Evolutionary conservation across 1,139 yeast genomes (phyloP).

Genomic region (Yarrowia galli): DNA sequence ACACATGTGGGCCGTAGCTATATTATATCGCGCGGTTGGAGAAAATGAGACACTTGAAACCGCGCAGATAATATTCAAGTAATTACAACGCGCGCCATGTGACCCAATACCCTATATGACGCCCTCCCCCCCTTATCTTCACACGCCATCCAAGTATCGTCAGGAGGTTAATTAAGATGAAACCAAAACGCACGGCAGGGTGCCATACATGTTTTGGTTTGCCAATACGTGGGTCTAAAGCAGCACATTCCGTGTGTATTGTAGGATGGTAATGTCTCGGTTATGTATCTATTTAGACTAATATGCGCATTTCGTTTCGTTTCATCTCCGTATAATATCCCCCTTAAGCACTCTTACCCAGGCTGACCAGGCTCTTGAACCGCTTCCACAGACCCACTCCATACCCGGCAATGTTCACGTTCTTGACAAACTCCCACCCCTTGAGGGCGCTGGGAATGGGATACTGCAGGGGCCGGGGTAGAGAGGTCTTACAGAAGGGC

Average conservation of each 20-base stretch:
- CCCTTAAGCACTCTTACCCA: slow-evolving; percentile 25
- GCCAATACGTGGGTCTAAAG: not conserved
- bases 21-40: not conserved
- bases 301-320: not conserved
- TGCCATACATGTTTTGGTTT: not conserved
- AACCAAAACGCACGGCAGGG: not conserved
- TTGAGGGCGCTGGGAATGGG: slow-evolving; percentile 81
- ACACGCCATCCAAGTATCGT: not conserved
- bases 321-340: not conserved
- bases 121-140: too few species aligned
- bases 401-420: slow-evolving; percentile 87
- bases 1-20: not conserved
- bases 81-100: not conserved
- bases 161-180: not conserved
- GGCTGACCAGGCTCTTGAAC: slow-evolving; percentile 49
- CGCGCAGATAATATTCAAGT: not conserved
- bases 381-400: slow-evolving; percentile 73
- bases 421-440: slow-evolving; percentile 87
- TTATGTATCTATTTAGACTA: not conserved
- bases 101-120: not conserved
- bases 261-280: not conserved
- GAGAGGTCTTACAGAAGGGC: slow-evolving; percentile 74
- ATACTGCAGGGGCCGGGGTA: slow-evolving; percentile 88
- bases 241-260: too few species aligned
- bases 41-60: not conserved